phyloP scores from a whole-genome alignment of 345 rosid genomes.

The Syzygium grande region DNA sequence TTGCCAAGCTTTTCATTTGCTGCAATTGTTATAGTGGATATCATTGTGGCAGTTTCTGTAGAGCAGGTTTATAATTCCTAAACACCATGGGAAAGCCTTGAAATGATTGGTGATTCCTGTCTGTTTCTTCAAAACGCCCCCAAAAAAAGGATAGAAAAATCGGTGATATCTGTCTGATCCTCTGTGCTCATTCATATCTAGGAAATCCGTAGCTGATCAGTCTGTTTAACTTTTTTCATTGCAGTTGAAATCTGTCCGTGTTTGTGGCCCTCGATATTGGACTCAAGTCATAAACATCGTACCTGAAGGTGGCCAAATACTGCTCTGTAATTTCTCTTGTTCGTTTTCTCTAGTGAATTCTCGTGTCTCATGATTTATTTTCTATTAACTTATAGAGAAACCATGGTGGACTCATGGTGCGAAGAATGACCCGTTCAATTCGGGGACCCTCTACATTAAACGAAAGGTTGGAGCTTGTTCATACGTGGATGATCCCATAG shows the following conservation, averaged over 20 bases:
- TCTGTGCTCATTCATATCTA: background rate
- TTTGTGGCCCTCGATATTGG: constrained; percentile 99
- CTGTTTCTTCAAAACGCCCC: background rate
- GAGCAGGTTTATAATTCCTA: background rate
- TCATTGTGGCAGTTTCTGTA: background rate
- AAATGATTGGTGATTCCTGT: background rate
- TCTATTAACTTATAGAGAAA: constrained; percentile 42
- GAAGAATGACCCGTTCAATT: constrained; percentile 67
- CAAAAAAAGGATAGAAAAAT: background rate
- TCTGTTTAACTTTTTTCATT: constrained; percentile 12
- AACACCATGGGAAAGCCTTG: background rate
- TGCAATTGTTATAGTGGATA: background rate
- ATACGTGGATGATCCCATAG: constrained; percentile 91
- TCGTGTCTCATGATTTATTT: background rate
- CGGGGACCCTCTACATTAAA: constrained; percentile 83
- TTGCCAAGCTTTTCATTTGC: background rate
- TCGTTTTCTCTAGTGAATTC: background rate
- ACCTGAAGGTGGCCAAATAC: constrained; percentile 58
- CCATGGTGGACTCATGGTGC: constrained; percentile 81
- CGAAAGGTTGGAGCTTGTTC: constrained; percentile 98
- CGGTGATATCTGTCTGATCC: background rate
- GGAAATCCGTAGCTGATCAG: background rate
- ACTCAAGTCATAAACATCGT: constrained; percentile 78
- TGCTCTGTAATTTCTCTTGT: constrained; percentile 1
- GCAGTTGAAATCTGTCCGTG: constrained; percentile 71